Conservation (phyloP, 192 early-diverging fungal species). For the Spinellus fusiger region DNA sequence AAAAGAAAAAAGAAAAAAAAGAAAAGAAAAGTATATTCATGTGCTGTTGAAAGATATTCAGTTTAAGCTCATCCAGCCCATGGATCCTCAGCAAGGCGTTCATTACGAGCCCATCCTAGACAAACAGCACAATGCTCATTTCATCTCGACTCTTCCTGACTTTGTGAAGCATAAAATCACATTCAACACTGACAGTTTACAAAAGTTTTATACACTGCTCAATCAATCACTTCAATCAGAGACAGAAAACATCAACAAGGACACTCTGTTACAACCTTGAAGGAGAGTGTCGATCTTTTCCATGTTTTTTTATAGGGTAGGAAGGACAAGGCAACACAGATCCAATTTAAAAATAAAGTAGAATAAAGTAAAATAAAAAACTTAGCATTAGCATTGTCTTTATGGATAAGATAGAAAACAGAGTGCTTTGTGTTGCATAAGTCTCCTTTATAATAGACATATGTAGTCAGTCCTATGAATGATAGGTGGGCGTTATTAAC, state of each 20-base stretch:
- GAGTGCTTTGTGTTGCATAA: too few species aligned
- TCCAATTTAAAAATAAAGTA: too few species aligned
- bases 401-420: too few species aligned
- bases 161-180: not conserved
- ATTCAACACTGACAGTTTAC: not conserved
- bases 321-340: too few species aligned
- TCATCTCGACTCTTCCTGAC: not conserved
- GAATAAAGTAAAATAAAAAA: too few species aligned
- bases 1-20: too few species aligned
- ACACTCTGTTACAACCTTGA: not conserved
- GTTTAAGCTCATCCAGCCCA: not conserved
- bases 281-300: not conserved
- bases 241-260: not conserved
- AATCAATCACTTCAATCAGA: not conserved
- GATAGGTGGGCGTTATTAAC: too few species aligned
- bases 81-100: not conserved
- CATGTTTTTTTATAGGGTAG: too few species aligned
- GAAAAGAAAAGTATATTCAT: not conserved
- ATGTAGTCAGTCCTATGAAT: too few species aligned
- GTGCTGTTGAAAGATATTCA: too few species aligned
- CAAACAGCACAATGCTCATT: not conserved
- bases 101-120: not conserved
- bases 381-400: too few species aligned
- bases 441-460: too few species aligned
- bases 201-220: not conserved